phyloP scores from a whole-genome alignment of 208 protist genomes.

The Leishmania gerbilli region DNA sequence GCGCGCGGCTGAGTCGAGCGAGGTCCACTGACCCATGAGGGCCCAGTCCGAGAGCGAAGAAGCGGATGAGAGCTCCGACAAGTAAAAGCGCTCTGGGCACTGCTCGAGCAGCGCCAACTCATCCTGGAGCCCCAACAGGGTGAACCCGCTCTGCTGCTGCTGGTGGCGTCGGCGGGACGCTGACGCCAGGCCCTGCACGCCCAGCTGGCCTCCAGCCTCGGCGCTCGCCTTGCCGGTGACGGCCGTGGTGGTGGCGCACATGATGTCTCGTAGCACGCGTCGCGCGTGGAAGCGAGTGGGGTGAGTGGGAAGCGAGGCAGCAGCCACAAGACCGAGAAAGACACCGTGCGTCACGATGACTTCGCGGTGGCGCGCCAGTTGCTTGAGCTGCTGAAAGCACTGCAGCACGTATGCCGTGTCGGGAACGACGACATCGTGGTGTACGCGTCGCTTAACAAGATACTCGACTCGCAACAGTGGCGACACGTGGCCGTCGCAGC shows the following conservation, averaged over 20 bases:
- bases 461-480: conserved; percentile 35
- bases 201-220: neutral
- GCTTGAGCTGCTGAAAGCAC: conserved; percentile 61
- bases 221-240: conserved; percentile 3
- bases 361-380: conserved; percentile 72
- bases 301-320: conserved; percentile 25
- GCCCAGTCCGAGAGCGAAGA: conserved; percentile 6
- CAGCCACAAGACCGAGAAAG: conserved; percentile 55
- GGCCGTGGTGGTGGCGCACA: conserved; percentile 48
- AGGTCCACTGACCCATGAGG: conserved; percentile 2
- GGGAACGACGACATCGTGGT: conserved; percentile 74
- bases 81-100: conserved; percentile 57
- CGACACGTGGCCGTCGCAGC: neutral
- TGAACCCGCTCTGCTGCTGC: conserved; percentile 50
- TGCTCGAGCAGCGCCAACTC: conserved; percentile 71
- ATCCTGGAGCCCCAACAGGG: conserved; percentile 76
- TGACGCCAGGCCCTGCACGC: neutral
- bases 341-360: conserved; percentile 78
- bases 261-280: conserved; percentile 57
- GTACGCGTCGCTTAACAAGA: conserved; percentile 50
- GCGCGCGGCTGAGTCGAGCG: neutral
- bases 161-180: conserved; percentile 6
- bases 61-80: conserved; percentile 11
- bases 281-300: conserved; percentile 68
- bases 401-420: conserved; percentile 58